A percentile compares a stretch with the other conserved stretches of the same genome.
These are phyloP conservation scores for Lecanoromycetidae sp. DNA, from an alignment of 2,329 filamentous ascomycete genomes.

Conservation along the genomic window DNA sequence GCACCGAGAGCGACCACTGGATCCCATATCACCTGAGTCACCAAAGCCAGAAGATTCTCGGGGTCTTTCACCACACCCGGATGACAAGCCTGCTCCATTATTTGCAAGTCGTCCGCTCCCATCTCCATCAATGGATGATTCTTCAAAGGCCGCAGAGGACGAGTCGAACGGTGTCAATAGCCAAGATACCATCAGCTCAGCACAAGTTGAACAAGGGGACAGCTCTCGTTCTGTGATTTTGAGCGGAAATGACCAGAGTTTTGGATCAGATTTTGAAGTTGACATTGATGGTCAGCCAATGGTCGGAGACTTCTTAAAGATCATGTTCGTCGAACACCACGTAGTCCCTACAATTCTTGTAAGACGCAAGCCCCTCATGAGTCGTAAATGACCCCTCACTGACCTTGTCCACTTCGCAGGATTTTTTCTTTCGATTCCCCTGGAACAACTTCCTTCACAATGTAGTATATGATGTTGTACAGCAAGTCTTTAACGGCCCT, in stretches of 20 bases:
- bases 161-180: slow-evolving; percentile 9
- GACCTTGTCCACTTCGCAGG: slow-evolving; percentile 38
- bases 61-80: slow-evolving; percentile 44
- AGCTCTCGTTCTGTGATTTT: slow-evolving; percentile 17
- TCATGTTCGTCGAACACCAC: slow-evolving; percentile 86
- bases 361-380: slow-evolving; percentile 28
- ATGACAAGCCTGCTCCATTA: slow-evolving; percentile 57
- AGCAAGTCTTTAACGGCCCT: slow-evolving; percentile 96
- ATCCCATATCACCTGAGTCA: slow-evolving; percentile 1
- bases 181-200: slow-evolving; percentile 20
- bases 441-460: slow-evolving; percentile 99
- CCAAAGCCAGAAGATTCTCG: slow-evolving; percentile 8
- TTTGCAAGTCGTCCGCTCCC: slow-evolving; percentile 34
- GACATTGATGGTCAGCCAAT: slow-evolving; percentile 59
- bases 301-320: slow-evolving; percentile 88
- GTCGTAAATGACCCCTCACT: not conserved
- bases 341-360: slow-evolving; percentile 94
- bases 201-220: slow-evolving; percentile 18
- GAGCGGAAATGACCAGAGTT: slow-evolving; percentile 17
- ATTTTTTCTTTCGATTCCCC: slow-evolving; percentile 95
- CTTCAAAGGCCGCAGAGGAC: not conserved
- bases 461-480: slow-evolving; percentile 96
- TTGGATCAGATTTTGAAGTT: slow-evolving; percentile 37
- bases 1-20: slow-evolving; percentile 9
- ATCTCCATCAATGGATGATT: not conserved